Percentiles rank a stretch among this genome's conserved stretches.
Evolutionary conservation across 148 eudicot genomes (phyloP).

Genomic region (Camellia granthamiana): DNA sequence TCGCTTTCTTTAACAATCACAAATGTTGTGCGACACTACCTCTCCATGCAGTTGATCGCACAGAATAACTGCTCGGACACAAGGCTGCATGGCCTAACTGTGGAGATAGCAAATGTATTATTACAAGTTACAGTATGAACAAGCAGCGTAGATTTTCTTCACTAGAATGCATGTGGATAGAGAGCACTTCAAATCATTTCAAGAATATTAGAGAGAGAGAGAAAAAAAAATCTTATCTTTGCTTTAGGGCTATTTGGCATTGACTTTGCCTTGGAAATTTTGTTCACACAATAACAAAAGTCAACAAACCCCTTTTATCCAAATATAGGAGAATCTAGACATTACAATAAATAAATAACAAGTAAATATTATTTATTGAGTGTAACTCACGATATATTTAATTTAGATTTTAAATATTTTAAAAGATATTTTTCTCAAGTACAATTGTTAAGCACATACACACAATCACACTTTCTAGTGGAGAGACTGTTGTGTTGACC

Average conservation of each 20-base stretch:
- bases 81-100: too few species aligned
- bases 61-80: too few species aligned
- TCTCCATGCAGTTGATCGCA: too few species aligned
- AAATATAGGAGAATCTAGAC: background rate
- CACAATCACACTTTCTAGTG: conserved; percentile 10
- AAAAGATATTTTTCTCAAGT: too few species aligned
- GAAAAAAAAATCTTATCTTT: background rate
- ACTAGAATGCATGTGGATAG: background rate
- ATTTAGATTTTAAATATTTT: too few species aligned
- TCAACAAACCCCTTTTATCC: background rate
- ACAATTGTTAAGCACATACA: conserved; percentile 5
- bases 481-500: conserved; percentile 12
- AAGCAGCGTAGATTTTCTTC: background rate
- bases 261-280: conserved; percentile 8
- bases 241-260: conserved; percentile 9
- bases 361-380: too few species aligned
- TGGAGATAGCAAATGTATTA: too few species aligned
- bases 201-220: background rate
- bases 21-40: too few species aligned
- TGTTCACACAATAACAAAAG: background rate
- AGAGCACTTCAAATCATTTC: background rate
- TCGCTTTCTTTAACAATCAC: too few species aligned
- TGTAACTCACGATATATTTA: too few species aligned
- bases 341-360: background rate
- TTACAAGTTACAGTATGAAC: too few species aligned